Evolutionary conservation across 2,329 filamentous ascomycete species (phyloP).

Genomic region (Pseudogymnoascus sp.): DNA sequence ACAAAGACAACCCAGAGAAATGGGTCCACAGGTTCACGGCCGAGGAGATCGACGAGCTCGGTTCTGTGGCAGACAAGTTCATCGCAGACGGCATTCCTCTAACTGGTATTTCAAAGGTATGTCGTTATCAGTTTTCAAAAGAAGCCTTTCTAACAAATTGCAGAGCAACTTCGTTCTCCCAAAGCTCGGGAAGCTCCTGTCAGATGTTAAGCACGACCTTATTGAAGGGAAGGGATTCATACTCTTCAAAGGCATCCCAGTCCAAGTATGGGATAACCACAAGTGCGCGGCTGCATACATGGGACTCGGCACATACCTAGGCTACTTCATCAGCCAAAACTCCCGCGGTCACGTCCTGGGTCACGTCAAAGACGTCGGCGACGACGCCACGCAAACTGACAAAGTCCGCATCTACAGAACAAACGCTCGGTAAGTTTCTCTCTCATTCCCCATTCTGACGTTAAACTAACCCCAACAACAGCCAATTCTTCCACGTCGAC

Average conservation of each 20-base stretch:
- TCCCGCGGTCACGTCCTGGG: slow-evolving; percentile 77
- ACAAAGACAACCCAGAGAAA: slow-evolving; percentile 27
- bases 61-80: slow-evolving; percentile 61
- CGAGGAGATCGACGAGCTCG: slow-evolving; percentile 62
- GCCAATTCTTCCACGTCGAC: slow-evolving; percentile 81
- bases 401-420: slow-evolving; percentile 87
- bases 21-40: slow-evolving; percentile 67
- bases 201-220: slow-evolving; percentile 55
- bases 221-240: slow-evolving; percentile 85
- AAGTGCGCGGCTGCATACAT: slow-evolving; percentile 88
- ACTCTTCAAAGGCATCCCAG: slow-evolving; percentile 80
- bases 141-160: slow-evolving; percentile 11
- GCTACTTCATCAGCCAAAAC: slow-evolving; percentile 86
- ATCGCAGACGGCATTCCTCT: slow-evolving; percentile 57
- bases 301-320: slow-evolving; percentile 77
- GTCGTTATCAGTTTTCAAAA: neutral
- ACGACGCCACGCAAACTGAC: slow-evolving; percentile 74
- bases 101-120: slow-evolving; percentile 61
- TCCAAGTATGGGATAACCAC: slow-evolving; percentile 64
- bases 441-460: neutral
- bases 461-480: slow-evolving; percentile 19
- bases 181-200: slow-evolving; percentile 46
- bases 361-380: slow-evolving; percentile 83
- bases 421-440: slow-evolving; percentile 51
- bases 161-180: slow-evolving; percentile 53